These are phyloP conservation scores for Ambrosia trifida DNA, from an alignment of 129 eudicot species.

Conservation along the genomic window DNA sequence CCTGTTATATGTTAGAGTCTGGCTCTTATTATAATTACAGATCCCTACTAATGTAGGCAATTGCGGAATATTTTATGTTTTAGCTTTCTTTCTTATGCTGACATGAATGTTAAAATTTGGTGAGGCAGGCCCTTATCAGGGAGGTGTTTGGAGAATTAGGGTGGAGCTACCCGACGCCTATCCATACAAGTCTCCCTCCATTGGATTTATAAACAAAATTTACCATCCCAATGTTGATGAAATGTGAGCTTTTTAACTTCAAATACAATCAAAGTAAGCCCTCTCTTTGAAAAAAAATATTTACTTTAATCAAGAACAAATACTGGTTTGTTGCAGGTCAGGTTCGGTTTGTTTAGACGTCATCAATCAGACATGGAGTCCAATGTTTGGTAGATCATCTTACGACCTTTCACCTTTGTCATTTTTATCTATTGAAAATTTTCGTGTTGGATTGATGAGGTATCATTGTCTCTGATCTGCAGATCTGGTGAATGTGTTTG, in stretches of 20 bases:
- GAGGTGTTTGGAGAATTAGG: constrained; percentile 88
- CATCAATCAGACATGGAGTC: constrained; percentile 96
- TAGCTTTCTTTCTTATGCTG: not conserved
- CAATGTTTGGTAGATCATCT: constrained; percentile 72
- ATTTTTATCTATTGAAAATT: not conserved
- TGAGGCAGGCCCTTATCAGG: constrained; percentile 75
- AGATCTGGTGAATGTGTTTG: constrained; percentile 94
- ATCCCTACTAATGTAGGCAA: not conserved
- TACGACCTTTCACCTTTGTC: constrained; percentile 14
- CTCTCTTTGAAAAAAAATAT: not conserved
- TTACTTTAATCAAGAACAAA: constrained; percentile 1
- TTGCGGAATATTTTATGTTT: not conserved
- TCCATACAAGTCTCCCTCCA: constrained; percentile 83
- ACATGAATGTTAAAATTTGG: not conserved
- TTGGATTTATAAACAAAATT: constrained; percentile 85
- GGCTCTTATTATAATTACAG: not conserved
- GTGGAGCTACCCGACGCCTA: constrained; percentile 87
- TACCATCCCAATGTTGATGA: constrained; percentile 96
- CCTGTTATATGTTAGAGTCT: no score
- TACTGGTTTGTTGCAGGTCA: constrained; percentile 57
- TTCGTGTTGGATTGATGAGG: constrained; percentile 8
- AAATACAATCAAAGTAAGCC: not conserved
- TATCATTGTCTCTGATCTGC: constrained; percentile 11
- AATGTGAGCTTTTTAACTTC: constrained; percentile 51
- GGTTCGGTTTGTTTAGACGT: constrained; percentile 97